These are phyloP conservation scores for Viridothelium virens DNA, from an alignment of 495 filamentous ascomycete species.

Conservation along the genomic window DNA sequence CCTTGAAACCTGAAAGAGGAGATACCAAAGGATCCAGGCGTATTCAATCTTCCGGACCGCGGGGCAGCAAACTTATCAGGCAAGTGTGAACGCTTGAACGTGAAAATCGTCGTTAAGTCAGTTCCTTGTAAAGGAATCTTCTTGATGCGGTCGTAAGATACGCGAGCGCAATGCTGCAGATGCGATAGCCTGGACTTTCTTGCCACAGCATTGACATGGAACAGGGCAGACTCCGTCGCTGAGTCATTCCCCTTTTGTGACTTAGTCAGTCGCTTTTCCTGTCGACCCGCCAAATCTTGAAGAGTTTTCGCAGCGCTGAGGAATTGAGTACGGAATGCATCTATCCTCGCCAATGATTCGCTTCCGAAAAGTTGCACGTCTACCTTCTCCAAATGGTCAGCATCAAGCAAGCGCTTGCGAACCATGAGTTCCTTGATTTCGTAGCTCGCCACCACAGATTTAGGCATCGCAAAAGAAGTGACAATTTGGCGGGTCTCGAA, in stretches of 20 bases:
- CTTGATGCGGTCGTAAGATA: constrained; percentile 74
- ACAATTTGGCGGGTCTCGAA: constrained; percentile 98
- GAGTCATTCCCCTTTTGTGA: constrained; percentile 44
- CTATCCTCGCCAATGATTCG: constrained; percentile 44
- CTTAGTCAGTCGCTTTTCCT: constrained; percentile 46
- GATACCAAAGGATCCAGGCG: constrained; percentile 1
- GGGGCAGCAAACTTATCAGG: constrained; percentile 34
- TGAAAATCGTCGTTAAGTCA: constrained; percentile 51
- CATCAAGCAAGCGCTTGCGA: constrained; percentile 55
- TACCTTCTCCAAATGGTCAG: constrained; percentile 56
- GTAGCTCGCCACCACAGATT: constrained; percentile 69
- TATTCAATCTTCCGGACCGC: constrained; percentile 14
- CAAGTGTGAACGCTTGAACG: constrained; percentile 50
- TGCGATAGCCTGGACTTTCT: constrained; percentile 68
- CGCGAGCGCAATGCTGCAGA: constrained; percentile 68
- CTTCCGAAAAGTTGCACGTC: constrained; percentile 66
- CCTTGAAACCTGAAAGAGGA: constrained; percentile 1
- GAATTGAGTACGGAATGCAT: constrained; percentile 35
- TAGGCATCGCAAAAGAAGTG: constrained; percentile 89
- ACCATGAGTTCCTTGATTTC: constrained; percentile 68
- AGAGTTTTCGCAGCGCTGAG: constrained; percentile 35
- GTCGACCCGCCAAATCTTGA: constrained; percentile 41
- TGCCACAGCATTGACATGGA: constrained; percentile 63
- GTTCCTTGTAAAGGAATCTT: constrained; percentile 74
- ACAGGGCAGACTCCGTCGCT: constrained; percentile 60